These are phyloP conservation scores for Boeremia exigua DNA, from an alignment of 2,329 filamentous ascomycete species.

Conservation along the genomic window DNA sequence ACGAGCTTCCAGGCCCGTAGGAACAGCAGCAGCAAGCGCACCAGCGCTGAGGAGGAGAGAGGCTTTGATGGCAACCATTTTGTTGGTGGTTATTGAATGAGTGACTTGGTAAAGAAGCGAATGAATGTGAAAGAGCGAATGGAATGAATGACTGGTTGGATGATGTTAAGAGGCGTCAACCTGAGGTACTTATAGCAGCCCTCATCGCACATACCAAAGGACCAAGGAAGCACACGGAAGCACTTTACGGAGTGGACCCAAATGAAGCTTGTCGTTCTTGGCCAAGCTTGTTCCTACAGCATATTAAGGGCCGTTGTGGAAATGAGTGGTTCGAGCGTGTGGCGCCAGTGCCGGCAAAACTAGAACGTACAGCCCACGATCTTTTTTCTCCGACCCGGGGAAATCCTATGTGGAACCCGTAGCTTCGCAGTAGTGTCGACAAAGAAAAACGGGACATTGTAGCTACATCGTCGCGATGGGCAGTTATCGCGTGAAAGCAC, in stretches of 20 bases:
- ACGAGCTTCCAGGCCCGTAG: slow-evolving; percentile 36
- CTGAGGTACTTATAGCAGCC: slow-evolving; percentile 24
- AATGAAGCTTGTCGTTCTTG: slow-evolving; percentile 35
- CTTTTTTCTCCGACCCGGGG: slow-evolving; percentile 1
- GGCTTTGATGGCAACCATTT: slow-evolving; percentile 31
- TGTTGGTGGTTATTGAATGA: slow-evolving; percentile 11
- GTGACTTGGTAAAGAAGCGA: slow-evolving; percentile 16
- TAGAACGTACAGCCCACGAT: slow-evolving; percentile 1
- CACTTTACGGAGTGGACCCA: slow-evolving; percentile 3
- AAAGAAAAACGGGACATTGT: not conserved
- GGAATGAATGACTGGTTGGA: slow-evolving; percentile 20
- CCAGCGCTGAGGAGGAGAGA: slow-evolving; percentile 36
- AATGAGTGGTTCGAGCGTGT: slow-evolving; percentile 21
- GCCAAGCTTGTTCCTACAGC: slow-evolving; percentile 33
- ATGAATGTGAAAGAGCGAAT: slow-evolving; percentile 13
- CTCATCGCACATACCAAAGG: not conserved
- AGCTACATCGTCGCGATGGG: not conserved
- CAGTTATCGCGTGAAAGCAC: not conserved
- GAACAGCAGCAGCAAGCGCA: slow-evolving; percentile 39
- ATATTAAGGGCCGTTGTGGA: slow-evolving; percentile 29
- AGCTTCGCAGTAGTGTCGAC: not conserved
- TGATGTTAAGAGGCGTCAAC: not conserved
- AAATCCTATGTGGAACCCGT: not conserved
- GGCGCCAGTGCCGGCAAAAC: slow-evolving; percentile 7
- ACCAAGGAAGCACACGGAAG: slow-evolving; percentile 3